A percentile compares a stretch with the other conserved stretches of the same genome.
Conservation (phyloP, 139 green algal genomes). For the Chlamydomonas incerta region DNA sequence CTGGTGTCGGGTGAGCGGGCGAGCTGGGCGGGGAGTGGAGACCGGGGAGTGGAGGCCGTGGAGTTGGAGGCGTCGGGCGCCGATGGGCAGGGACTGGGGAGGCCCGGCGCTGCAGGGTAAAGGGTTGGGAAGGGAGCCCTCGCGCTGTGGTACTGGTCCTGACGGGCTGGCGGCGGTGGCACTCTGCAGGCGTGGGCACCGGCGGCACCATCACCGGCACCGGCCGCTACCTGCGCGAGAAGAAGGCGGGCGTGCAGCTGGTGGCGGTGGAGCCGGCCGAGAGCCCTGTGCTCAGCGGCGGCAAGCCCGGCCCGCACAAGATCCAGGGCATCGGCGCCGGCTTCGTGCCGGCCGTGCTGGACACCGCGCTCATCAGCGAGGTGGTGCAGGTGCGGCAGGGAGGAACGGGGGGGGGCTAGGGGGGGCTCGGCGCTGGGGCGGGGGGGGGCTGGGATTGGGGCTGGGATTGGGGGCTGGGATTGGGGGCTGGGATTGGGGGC, state of each 20-base stretch:
- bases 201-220: slow-evolving; percentile 97
- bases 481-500: no score
- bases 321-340: slow-evolving; percentile 59
- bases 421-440: no score
- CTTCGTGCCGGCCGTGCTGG: slow-evolving; percentile 84
- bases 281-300: slow-evolving; percentile 91
- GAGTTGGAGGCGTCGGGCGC: no score
- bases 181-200: slow-evolving; percentile 94
- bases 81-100: no score
- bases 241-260: slow-evolving; percentile 90
- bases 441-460: no score
- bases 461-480: no score
- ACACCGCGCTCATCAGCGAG: slow-evolving; percentile 89
- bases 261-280: slow-evolving; percentile 97
- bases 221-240: slow-evolving; percentile 89
- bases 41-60: no score
- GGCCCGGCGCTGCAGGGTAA: no score
- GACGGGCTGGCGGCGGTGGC: slow-evolving; percentile 30
- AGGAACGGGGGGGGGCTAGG: no score
- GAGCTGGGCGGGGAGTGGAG: no score
- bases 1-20: slow-evolving; percentile 73
- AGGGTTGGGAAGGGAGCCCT: no score
- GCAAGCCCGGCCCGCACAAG: slow-evolving; percentile 96
- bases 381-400: slow-evolving; percentile 89
- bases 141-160: no score